phyloP scores from a whole-genome alignment of 1,284 basidiomycete genomes.

The Ceratobasidium sp. region DNA sequence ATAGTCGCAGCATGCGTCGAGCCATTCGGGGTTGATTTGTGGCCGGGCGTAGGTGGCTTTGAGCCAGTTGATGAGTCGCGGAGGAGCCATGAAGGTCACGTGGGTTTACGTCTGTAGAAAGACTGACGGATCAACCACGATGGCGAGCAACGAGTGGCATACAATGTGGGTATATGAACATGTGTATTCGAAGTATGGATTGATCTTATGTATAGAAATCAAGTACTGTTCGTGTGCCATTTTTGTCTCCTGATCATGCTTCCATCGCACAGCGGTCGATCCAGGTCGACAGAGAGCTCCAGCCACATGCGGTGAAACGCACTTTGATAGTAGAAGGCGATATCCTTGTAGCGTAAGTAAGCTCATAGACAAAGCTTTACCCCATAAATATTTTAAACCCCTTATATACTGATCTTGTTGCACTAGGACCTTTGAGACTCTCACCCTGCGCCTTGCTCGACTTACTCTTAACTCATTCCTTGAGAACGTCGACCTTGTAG shows the following conservation, averaged over 20 bases:
- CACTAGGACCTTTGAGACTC: slow-evolving; percentile 68
- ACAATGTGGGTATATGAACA: slow-evolving; percentile 32
- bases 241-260: slow-evolving; percentile 74
- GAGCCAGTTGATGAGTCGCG: slow-evolving; percentile 27
- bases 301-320: slow-evolving; percentile 76
- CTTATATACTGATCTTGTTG: slow-evolving; percentile 2
- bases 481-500: slow-evolving; percentile 83
- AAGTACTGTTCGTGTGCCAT: slow-evolving; percentile 79
- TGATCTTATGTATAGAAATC: not conserved
- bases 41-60: slow-evolving; percentile 9
- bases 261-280: slow-evolving; percentile 78
- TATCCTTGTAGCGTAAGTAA: slow-evolving; percentile 72
- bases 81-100: slow-evolving; percentile 33
- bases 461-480: slow-evolving; percentile 83
- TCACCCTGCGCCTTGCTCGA: slow-evolving; percentile 83
- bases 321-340: slow-evolving; percentile 68
- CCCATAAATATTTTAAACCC: not conserved
- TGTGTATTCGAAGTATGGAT: not conserved
- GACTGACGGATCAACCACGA: not conserved
- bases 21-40: slow-evolving; percentile 56
- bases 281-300: slow-evolving; percentile 83
- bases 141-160: slow-evolving; percentile 27
- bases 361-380: slow-evolving; percentile 43
- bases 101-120: slow-evolving; percentile 7
- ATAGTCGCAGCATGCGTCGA: slow-evolving; percentile 71